These are phyloP conservation scores for Lactarius evosmus DNA, from an alignment of 768 basidiomycete genomes.

Conservation along the genomic window DNA sequence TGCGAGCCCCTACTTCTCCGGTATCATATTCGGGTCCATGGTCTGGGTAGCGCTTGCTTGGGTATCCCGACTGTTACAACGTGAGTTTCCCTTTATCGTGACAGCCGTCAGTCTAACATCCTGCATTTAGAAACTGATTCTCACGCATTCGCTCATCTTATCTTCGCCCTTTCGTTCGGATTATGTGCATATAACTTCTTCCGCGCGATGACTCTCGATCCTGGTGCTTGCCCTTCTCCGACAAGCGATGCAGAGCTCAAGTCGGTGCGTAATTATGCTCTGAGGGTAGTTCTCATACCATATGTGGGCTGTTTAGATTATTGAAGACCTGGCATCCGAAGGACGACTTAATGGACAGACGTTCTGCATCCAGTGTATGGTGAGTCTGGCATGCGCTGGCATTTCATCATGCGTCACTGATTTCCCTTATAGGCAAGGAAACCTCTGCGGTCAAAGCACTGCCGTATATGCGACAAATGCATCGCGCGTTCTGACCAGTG, in stretches of 20 bases:
- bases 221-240: constrained; percentile 82
- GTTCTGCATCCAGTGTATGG: constrained; percentile 96
- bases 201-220: constrained; percentile 82
- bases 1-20: constrained; percentile 88
- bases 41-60: constrained; percentile 85
- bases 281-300: background rate
- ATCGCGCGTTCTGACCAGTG: constrained; percentile 92
- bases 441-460: constrained; percentile 92
- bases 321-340: constrained; percentile 86
- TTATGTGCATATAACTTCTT: constrained; percentile 89
- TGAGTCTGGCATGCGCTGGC: constrained; percentile 33
- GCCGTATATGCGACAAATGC: constrained; percentile 87
- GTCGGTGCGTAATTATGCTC: constrained; percentile 53
- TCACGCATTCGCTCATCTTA: constrained; percentile 70
- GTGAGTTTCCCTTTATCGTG: constrained; percentile 40
- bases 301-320: constrained; percentile 52
- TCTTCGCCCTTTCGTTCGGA: constrained; percentile 65
- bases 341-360: constrained; percentile 92
- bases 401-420: background rate
- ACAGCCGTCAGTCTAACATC: background rate
- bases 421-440: constrained; percentile 60
- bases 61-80: constrained; percentile 70
- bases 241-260: constrained; percentile 82
- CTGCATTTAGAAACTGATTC: constrained; percentile 62
- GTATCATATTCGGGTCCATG: constrained; percentile 82